These are phyloP conservation scores for Anthostomella pinea DNA, from an alignment of 2,329 filamentous ascomycete genomes.

Conservation along the genomic window DNA sequence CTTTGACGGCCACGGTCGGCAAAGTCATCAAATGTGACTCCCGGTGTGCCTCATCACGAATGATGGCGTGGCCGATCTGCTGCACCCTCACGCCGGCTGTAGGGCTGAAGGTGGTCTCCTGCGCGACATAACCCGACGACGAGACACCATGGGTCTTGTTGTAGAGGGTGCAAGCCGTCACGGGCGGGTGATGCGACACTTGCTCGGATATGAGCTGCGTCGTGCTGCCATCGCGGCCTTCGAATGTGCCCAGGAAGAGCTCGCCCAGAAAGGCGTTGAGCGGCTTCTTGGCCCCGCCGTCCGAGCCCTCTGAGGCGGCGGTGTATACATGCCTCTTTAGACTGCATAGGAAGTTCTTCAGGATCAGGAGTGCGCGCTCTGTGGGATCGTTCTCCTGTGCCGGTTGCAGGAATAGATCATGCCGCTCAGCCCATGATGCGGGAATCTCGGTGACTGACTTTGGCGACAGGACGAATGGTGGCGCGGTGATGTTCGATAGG, in stretches of 20 bases:
- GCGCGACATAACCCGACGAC: conserved; percentile 25
- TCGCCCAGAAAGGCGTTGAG: conserved; percentile 50
- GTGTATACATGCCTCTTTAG: conserved; percentile 45
- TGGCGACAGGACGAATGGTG: conserved; percentile 53
- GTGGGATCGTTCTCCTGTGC: conserved; percentile 38
- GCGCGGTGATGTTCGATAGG: conserved; percentile 53
- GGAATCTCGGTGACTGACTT: conserved; percentile 55
- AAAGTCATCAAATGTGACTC: conserved; percentile 29
- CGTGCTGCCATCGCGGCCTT: conserved; percentile 22
- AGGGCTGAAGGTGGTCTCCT: conserved; percentile 24
- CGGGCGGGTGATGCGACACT: conserved; percentile 30
- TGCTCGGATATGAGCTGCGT: conserved; percentile 26
- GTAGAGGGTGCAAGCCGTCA: conserved; percentile 26
- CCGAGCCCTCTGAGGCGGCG: conserved; percentile 18
- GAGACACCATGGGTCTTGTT: conserved; percentile 24
- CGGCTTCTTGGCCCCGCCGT: conserved; percentile 47
- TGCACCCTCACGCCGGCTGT: conserved; percentile 20
- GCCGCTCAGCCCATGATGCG: conserved; percentile 56
- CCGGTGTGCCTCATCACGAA: conserved; percentile 33
- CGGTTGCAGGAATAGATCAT: conserved; percentile 44
- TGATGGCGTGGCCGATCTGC: conserved; percentile 25
- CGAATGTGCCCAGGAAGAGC: conserved; percentile 39
- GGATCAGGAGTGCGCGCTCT: conserved; percentile 40
- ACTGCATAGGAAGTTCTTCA: conserved; percentile 47
- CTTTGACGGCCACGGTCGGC: conserved; percentile 24